Conservation (phyloP, 2,329 filamentous ascomycete genomes). For the Colletotrichum coccodes region DNA sequence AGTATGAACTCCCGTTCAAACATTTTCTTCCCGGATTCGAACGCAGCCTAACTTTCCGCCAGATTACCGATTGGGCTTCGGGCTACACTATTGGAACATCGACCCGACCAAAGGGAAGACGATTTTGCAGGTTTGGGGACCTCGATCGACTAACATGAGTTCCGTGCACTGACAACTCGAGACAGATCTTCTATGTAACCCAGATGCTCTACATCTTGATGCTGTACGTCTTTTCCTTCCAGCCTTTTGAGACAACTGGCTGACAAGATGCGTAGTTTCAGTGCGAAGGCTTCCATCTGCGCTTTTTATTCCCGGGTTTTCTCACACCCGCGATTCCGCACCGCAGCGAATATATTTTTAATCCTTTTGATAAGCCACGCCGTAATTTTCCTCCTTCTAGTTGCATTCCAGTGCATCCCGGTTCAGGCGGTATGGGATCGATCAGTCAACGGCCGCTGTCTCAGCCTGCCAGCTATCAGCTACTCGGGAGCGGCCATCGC, state of each 20-base stretch:
- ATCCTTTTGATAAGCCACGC: not conserved
- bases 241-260: not conserved
- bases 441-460: not conserved
- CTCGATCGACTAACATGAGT: too few species aligned
- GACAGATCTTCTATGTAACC: conserved; percentile 31
- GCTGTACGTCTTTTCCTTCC: conserved; percentile 9
- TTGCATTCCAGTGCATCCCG: not conserved
- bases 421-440: not conserved
- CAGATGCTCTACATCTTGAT: conserved; percentile 38
- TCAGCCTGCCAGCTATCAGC: not conserved
- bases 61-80: conserved; percentile 32
- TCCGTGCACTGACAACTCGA: not conserved
- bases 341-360: not conserved
- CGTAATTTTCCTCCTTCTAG: not conserved
- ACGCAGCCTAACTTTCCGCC: accelerated
- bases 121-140: conserved; percentile 7
- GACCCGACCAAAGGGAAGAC: conserved; percentile 23
- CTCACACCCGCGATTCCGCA: not conserved
- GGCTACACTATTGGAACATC: conserved; percentile 37
- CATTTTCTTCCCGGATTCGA: not conserved
- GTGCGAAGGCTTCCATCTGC: conserved; percentile 38
- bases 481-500: not conserved
- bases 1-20: not conserved
- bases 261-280: not conserved
- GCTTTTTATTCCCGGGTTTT: conserved; percentile 37